These are phyloP conservation scores for Neoscytalidium dimidiatum DNA, from an alignment of 2,329 filamentous ascomycete genomes.

Conservation along the genomic window DNA sequence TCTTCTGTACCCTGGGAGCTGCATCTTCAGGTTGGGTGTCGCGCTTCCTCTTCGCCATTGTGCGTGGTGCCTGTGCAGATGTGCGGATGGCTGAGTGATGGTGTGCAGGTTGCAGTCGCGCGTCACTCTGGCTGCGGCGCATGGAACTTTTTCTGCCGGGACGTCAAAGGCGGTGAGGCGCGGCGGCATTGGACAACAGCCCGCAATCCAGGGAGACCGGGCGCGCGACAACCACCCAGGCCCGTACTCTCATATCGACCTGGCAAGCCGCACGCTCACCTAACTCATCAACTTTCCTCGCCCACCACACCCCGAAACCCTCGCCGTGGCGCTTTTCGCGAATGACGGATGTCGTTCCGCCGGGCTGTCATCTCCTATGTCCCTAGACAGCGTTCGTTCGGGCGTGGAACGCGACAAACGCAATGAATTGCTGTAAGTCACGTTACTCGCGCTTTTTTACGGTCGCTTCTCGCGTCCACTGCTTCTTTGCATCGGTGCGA, in stretches of 20 bases:
- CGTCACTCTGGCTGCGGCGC: neutral
- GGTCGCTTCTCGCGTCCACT: constrained; percentile 33
- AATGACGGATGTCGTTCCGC: constrained; percentile 51
- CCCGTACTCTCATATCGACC: constrained; percentile 17
- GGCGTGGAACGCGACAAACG: constrained; percentile 41
- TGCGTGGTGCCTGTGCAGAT: neutral
- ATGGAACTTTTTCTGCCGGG: constrained; percentile 12
- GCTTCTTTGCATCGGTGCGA: constrained; percentile 35
- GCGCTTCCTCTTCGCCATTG: constrained; percentile 41
- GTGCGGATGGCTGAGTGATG: neutral
- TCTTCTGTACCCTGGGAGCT: constrained; percentile 28
- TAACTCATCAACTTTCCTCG: constrained; percentile 35
- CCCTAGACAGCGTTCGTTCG: constrained; percentile 48
- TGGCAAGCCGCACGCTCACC: constrained; percentile 21
- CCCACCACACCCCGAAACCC: constrained; percentile 33
- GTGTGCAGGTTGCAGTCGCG: neutral
- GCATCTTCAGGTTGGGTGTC: constrained; percentile 27
- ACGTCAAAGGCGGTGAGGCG: neutral
- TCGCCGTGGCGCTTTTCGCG: constrained; percentile 44
- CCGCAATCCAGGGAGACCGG: constrained; percentile 14
- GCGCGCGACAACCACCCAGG: constrained; percentile 19
- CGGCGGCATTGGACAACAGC: constrained; percentile 7
- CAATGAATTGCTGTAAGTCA: constrained; percentile 48
- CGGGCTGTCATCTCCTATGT: constrained; percentile 48
- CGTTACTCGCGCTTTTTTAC: constrained; percentile 26